Percentiles rank a stretch among this genome's conserved stretches.
phyloP scores from a whole-genome alignment of 371 early-diverging fungal species.

The Mucor circinelloides region DNA sequence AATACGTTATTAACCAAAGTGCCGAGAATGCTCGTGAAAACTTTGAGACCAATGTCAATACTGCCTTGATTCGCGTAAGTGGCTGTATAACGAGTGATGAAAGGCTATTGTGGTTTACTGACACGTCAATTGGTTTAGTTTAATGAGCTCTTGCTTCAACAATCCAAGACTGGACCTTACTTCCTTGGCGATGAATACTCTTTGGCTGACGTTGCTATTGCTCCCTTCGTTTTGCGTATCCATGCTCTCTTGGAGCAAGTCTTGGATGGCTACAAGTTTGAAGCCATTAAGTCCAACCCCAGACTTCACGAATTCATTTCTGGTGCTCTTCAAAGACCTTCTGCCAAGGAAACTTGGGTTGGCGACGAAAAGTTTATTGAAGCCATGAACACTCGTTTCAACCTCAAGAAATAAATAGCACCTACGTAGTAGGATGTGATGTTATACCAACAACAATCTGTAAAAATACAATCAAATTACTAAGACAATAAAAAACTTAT shows the following conservation, averaged over 20 bases:
- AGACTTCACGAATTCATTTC: conserved; percentile 40
- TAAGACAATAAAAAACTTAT: no score
- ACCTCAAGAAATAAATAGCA: conserved; percentile 9
- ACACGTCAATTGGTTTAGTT: conserved; percentile 20
- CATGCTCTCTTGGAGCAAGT: conserved; percentile 6
- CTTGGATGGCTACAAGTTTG: conserved; percentile 22
- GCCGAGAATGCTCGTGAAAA: conserved; percentile 28
- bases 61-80: conserved; percentile 36
- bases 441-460: no score
- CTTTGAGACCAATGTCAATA: conserved; percentile 16
- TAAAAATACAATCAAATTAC: no score
- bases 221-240: conserved; percentile 53
- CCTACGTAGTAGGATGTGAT: not conserved
- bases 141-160: conserved; percentile 48
- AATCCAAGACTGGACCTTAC: conserved; percentile 61
- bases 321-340: conserved; percentile 29
- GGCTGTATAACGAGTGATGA: not conserved
- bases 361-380: conserved; percentile 29
- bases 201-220: conserved; percentile 60
- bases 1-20: conserved; percentile 21
- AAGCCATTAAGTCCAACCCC: conserved; percentile 21
- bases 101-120: not conserved
- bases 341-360: conserved; percentile 26
- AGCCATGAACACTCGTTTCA: conserved; percentile 1
- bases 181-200: conserved; percentile 62